Base-by-base conservation (phyloP, 2,329 filamentous ascomycete species). In the Alternaria novae-zelandiae region DNA sequence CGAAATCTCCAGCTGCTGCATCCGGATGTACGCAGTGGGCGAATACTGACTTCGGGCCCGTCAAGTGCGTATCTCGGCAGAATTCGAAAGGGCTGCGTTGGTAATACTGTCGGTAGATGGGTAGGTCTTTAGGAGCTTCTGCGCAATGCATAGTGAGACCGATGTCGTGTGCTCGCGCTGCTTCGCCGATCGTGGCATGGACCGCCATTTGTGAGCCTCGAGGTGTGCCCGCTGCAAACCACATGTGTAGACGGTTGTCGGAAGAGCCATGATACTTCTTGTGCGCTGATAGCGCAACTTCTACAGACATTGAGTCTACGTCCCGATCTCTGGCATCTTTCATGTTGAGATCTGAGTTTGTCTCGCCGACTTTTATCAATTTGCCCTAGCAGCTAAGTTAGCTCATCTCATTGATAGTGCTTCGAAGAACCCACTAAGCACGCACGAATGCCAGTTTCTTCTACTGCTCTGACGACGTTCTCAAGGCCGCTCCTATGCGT, bases 111-210 rank as follows among this genome's bases (percentile, higher is more conserved):
- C 74, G 70, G 62, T 77, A 81, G 55, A 82, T 81, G 17, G 69
- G 59, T 7, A 78, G 75, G 63, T 83, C 82, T 50, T 75, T 77
- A 4, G 81, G 76, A 15, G 77, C 81, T 69, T 84, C 82, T 15
- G 81, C 82, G 63, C 81, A 83, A 70, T 84, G 82, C 81, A 83
- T 84, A 4, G 82, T 85, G 28, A 85, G 66, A 0, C 82, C 81
- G 41, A 85, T 82, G 20, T 71, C 71, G 54, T 81, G 81, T 15
- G 74, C 68, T 6, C 63, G 65, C 30, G 81, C 83, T 12, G 82
- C 75, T 10, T 78, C 71, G 4, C 82, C 82, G 65, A 85, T 82
- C 46, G 79, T 77, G 8, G 73, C 68, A 66, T 83, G 82, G 1
- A 79, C 75, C 2, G 74, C 68, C 23, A 81, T 70, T 2, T 79